These are phyloP conservation scores for Coprinopsis marcescibilis DNA, from an alignment of 768 basidiomycete genomes.

Conservation along the genomic window DNA sequence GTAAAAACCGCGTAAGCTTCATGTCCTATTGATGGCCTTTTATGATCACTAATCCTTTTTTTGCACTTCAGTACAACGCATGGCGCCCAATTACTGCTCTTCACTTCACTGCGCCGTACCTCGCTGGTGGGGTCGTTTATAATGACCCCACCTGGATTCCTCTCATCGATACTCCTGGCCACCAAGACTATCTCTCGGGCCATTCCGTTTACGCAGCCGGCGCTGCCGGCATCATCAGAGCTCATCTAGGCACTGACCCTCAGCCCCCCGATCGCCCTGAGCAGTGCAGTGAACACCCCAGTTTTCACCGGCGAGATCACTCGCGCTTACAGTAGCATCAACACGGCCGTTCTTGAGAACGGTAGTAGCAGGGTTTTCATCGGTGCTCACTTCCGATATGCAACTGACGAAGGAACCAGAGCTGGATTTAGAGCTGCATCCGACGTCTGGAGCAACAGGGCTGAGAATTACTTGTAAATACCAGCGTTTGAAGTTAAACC, in stretches of 20 bases:
- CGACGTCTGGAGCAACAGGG: slow-evolving; percentile 3
- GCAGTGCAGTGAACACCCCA: neutral
- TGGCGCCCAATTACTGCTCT: slow-evolving; percentile 9
- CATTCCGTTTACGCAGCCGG: slow-evolving; percentile 1
- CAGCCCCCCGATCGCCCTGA: neutral
- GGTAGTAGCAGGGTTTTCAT: neutral
- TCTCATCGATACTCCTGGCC: slow-evolving; percentile 1
- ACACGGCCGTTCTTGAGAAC: neutral
- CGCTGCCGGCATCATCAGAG: neutral
- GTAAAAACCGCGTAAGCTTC: neutral
- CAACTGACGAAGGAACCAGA: neutral
- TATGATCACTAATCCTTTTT: neutral
- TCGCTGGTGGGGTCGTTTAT: neutral
- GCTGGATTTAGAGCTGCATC: slow-evolving; percentile 3
- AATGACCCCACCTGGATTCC: slow-evolving; percentile 4
- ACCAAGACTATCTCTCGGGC: slow-evolving; percentile 6
- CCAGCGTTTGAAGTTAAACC: neutral
- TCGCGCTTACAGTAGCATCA: neutral
- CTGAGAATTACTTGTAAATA: neutral
- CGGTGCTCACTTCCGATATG: slow-evolving; percentile 5
- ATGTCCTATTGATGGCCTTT: neutral
- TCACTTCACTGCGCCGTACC: neutral
- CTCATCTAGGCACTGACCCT: neutral
- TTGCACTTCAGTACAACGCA: slow-evolving; percentile 1
- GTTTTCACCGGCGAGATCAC: neutral